A percentile compares a stretch with the other conserved stretches of the same genome.
phyloP scores from a whole-genome alignment of 2,329 filamentous ascomycete species.

The Nemania bipapillata region DNA sequence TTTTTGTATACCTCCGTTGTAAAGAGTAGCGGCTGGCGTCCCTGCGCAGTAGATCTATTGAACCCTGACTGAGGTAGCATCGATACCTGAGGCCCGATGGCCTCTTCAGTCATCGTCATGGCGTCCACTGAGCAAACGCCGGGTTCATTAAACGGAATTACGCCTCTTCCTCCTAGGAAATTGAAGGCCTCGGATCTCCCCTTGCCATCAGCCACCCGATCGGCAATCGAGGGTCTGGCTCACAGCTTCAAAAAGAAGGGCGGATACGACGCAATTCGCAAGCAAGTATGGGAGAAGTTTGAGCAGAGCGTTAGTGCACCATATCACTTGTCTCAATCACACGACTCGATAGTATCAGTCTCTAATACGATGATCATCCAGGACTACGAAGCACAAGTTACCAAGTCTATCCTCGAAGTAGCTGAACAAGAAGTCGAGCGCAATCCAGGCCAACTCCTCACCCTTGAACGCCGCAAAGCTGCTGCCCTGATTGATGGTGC shows the following conservation, averaged over 20 bases:
- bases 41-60: neutral
- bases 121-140: slow-evolving; percentile 49
- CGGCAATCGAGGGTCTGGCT: slow-evolving; percentile 78
- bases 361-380: slow-evolving; percentile 51
- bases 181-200: slow-evolving; percentile 81
- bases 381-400: slow-evolving; percentile 76
- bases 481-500: slow-evolving; percentile 81
- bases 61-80: neutral
- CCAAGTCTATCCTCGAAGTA: slow-evolving; percentile 73
- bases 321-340: neutral
- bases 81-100: slow-evolving; percentile 40
- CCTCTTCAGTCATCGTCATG: slow-evolving; percentile 44
- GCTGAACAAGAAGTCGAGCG: slow-evolving; percentile 79
- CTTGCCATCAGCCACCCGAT: slow-evolving; percentile 75
- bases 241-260: slow-evolving; percentile 88
- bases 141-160: slow-evolving; percentile 35
- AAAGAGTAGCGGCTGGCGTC: neutral
- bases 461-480: slow-evolving; percentile 77
- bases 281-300: slow-evolving; percentile 80
- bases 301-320: slow-evolving; percentile 69
- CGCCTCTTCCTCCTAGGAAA: slow-evolving; percentile 55
- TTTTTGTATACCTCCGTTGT: neutral
- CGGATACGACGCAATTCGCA: slow-evolving; percentile 80
- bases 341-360: neutral
- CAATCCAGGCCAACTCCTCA: slow-evolving; percentile 76